Conservation (phyloP, 805 yeast genomes). For the Zygoascus biomembranicola region DNA sequence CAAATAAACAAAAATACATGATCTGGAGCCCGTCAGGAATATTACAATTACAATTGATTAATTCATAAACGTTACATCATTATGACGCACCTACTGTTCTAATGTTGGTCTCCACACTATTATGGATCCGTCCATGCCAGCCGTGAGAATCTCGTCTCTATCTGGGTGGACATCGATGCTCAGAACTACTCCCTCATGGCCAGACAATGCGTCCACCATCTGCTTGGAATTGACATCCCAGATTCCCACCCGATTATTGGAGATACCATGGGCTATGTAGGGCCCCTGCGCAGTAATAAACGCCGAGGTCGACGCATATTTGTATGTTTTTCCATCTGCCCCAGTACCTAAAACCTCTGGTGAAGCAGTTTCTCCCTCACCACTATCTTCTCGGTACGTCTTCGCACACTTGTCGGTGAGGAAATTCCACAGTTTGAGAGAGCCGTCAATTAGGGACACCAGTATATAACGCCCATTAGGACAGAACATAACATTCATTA, state of each 20-base stretch:
- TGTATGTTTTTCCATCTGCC: constrained; percentile 26
- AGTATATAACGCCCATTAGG: constrained; percentile 75
- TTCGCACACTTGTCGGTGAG: constrained; percentile 72
- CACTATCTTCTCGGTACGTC: constrained; percentile 38
- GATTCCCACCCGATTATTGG: constrained; percentile 41
- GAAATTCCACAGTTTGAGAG: constrained; percentile 77
- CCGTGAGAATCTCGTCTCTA: constrained; percentile 16
- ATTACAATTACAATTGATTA: no score
- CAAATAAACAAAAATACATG: no score
- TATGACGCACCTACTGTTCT: background rate
- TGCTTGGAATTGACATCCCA: constrained; percentile 64
- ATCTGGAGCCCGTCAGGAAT: no score
- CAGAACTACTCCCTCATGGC: constrained; percentile 18
- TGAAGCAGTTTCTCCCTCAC: constrained; percentile 4
- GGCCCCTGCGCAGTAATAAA: constrained; percentile 36
- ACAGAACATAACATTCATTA: constrained; percentile 61
- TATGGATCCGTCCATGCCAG: constrained; percentile 13
- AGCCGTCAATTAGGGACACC: constrained; percentile 75
- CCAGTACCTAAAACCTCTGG: background rate
- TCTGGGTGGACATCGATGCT: constrained; percentile 16
- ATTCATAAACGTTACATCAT: background rate
- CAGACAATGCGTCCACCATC: constrained; percentile 29
- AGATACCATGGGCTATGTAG: constrained; percentile 49
- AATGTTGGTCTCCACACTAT: constrained; percentile 6
- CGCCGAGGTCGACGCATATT: constrained; percentile 43